Evolutionary conservation across 1,139 yeast species (phyloP).

Genomic region (Blastobotrys illinoisensis): DNA sequence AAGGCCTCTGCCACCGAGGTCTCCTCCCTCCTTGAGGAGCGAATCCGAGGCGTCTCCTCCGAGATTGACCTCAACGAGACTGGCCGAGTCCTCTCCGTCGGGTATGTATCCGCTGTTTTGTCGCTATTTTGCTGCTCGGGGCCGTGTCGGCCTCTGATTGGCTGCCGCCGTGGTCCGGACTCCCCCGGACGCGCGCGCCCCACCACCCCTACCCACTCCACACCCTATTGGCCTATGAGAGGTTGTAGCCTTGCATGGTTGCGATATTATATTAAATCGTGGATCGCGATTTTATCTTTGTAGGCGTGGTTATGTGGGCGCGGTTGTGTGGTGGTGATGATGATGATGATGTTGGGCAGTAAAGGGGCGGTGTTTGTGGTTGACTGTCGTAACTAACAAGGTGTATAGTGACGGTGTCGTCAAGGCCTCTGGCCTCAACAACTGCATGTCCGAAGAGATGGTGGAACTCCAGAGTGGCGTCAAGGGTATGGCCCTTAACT

Average conservation of each 20-base stretch:
- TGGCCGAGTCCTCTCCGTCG: slow-evolving; percentile 98
- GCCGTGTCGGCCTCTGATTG: not conserved
- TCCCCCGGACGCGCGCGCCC: not conserved
- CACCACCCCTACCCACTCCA: not conserved
- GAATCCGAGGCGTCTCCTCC: slow-evolving; percentile 98
- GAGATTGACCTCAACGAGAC: slow-evolving; percentile 98
- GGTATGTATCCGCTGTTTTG: slow-evolving; percentile 45
- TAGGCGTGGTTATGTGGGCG: no score
- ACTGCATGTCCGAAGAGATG: slow-evolving; percentile 99
- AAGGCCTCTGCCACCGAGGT: slow-evolving; percentile 99
- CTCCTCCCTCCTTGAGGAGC: slow-evolving; percentile 96
- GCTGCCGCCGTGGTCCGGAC: not conserved
- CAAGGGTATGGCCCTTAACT: slow-evolving; percentile 99
- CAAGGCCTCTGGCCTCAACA: slow-evolving; percentile 99
- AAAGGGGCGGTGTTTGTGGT: no score
- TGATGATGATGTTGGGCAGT: not conserved
- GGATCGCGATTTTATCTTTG: no score
- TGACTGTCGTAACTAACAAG: slow-evolving; percentile 1
- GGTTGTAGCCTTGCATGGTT: no score
- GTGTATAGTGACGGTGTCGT: slow-evolving; percentile 94
- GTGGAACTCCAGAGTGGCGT: slow-evolving; percentile 99
- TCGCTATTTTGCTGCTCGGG: not conserved
- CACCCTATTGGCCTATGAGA: no score
- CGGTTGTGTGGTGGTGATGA: no score
- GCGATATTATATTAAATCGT: no score